Evolutionary conservation across 75 land plant species (phyloP).

Genomic region (Sequoia sempervirens): DNA sequence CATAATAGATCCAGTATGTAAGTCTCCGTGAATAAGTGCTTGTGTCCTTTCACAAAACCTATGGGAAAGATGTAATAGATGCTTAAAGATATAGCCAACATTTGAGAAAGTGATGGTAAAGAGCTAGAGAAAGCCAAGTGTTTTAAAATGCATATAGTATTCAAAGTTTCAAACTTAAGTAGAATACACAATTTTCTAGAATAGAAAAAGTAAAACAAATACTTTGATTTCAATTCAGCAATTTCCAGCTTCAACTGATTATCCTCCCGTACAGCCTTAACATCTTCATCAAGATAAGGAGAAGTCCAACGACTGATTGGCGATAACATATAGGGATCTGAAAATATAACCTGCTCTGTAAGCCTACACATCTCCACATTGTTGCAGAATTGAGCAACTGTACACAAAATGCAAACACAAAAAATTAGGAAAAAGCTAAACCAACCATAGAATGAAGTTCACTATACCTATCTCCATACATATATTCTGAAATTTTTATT

Average conservation of each 20-base stretch:
- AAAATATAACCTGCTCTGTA: constrained; percentile 91
- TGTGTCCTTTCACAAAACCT: constrained; percentile 97
- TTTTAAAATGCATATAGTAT: not conserved
- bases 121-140: not conserved
- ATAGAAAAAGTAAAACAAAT: constrained; percentile 6
- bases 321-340: constrained; percentile 89
- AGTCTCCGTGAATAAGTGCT: constrained; percentile 93
- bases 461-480: not conserved
- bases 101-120: not conserved
- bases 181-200: not conserved
- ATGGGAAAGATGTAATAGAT: constrained; percentile 10
- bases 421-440: constrained; percentile 2
- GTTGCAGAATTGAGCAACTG: constrained; percentile 93
- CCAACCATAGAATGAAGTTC: not conserved
- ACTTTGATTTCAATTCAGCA: constrained; percentile 85
- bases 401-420: constrained; percentile 11
- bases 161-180: not conserved
- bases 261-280: constrained; percentile 73
- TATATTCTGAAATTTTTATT: not conserved
- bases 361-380: constrained; percentile 91
- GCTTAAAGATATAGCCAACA: not conserved
- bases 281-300: constrained; percentile 90
- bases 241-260: constrained; percentile 75
- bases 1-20: constrained; percentile 96
- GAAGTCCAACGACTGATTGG: constrained; percentile 81